Conservation (phyloP, 1,284 basidiomycete genomes). For the Fomitopsis pinicola region DNA sequence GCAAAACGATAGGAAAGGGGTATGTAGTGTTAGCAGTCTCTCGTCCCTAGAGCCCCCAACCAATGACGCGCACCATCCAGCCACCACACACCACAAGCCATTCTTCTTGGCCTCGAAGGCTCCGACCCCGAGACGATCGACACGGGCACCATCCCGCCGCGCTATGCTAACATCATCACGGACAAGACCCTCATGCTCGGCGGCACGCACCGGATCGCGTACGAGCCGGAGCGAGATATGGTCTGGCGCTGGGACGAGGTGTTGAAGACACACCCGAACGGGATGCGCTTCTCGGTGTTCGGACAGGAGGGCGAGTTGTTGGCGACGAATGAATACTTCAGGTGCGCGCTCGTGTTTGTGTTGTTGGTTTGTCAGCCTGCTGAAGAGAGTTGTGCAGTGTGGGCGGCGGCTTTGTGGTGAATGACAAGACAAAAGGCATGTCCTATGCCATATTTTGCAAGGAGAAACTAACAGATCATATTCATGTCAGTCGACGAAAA, state of each 20-base stretch:
- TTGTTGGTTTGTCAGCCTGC: not conserved
- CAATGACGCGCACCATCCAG: slow-evolving; percentile 33
- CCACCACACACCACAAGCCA: slow-evolving; percentile 92
- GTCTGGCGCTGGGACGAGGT: slow-evolving; percentile 87
- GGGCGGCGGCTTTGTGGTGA: slow-evolving; percentile 89
- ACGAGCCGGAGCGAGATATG: slow-evolving; percentile 88
- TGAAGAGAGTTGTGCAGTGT: slow-evolving; percentile 43
- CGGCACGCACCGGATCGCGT: slow-evolving; percentile 73
- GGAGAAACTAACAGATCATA: not conserved
- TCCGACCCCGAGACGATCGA: slow-evolving; percentile 86
- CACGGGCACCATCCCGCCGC: slow-evolving; percentile 70
- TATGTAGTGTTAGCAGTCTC: slow-evolving; percentile 25
- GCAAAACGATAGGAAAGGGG: slow-evolving; percentile 67
- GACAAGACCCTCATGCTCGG: slow-evolving; percentile 66
- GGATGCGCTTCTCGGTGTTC: slow-evolving; percentile 90
- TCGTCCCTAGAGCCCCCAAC: not conserved
- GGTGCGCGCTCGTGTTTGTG: slow-evolving; percentile 29
- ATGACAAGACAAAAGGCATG: slow-evolving; percentile 80
- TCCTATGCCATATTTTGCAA: not conserved
- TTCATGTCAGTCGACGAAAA: slow-evolving; percentile 77
- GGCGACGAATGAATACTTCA: slow-evolving; percentile 94
- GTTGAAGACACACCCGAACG: slow-evolving; percentile 81
- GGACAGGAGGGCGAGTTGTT: slow-evolving; percentile 78
- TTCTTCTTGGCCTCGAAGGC: slow-evolving; percentile 87
- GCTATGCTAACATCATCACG: slow-evolving; percentile 69